Percentiles rank a stretch among this genome's conserved stretches.
Evolutionary conservation across 768 basidiomycete species (phyloP).

Genomic region (Lactarius indigo): DNA sequence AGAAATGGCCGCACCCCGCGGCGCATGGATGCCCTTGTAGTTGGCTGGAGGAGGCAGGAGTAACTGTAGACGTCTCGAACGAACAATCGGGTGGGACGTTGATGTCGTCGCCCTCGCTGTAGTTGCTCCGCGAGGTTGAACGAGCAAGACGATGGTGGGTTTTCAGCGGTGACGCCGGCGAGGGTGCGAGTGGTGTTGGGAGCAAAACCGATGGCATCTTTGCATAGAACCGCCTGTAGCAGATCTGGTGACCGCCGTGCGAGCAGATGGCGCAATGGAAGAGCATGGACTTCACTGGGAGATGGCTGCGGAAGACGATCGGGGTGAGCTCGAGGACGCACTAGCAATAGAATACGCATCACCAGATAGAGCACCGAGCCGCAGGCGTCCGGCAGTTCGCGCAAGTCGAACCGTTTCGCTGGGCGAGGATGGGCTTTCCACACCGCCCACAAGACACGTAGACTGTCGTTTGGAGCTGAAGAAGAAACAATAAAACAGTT

Average conservation of each 20-base stretch:
- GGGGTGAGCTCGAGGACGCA: slow-evolving; percentile 6
- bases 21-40: slow-evolving; percentile 65
- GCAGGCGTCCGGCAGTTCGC: slow-evolving; percentile 45
- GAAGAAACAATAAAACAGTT: background rate
- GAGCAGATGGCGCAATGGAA: slow-evolving; percentile 74
- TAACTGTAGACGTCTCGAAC: slow-evolving; percentile 7
- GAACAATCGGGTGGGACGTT: slow-evolving; percentile 19
- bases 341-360: background rate
- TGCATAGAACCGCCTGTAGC: slow-evolving; percentile 67
- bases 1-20: slow-evolving; percentile 79
- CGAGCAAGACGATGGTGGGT: slow-evolving; percentile 18
- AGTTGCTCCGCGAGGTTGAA: slow-evolving; percentile 27
- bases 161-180: slow-evolving; percentile 25
- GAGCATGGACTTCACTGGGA: slow-evolving; percentile 67
- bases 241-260: slow-evolving; percentile 80
- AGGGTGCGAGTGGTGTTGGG: slow-evolving; percentile 30
- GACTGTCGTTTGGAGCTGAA: slow-evolving; percentile 68
- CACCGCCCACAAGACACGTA: slow-evolving; percentile 70
- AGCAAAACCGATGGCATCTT: slow-evolving; percentile 54
- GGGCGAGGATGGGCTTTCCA: slow-evolving; percentile 53
- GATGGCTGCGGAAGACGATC: slow-evolving; percentile 46
- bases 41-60: slow-evolving; percentile 9
- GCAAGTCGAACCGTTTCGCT: slow-evolving; percentile 55
- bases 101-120: slow-evolving; percentile 19
- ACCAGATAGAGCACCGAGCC: slow-evolving; percentile 73